These are phyloP conservation scores for Allomyces arbusculus DNA, from an alignment of 192 early-diverging fungal genomes.

Conservation along the genomic window DNA sequence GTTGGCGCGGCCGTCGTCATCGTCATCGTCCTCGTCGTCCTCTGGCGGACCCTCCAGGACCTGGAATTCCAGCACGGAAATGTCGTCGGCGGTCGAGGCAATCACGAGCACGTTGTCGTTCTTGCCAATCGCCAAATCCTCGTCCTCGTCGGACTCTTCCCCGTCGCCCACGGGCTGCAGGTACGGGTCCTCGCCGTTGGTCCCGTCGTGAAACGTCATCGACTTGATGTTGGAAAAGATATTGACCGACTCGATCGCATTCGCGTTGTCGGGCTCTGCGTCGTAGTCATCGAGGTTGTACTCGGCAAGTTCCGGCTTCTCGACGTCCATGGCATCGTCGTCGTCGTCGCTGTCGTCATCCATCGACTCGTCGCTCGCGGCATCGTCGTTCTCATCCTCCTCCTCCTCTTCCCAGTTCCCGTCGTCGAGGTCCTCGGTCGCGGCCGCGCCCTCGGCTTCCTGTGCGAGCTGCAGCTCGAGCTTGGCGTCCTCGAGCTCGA, in stretches of 20 bases:
- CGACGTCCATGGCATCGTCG: slow-evolving; percentile 2
- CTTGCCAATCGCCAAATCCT: slow-evolving; percentile 54
- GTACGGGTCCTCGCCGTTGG: slow-evolving; percentile 5
- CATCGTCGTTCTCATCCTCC: slow-evolving; percentile 3
- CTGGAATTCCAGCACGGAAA: slow-evolving; percentile 87
- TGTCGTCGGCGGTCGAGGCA: slow-evolving; percentile 90
- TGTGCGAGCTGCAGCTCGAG: slow-evolving; percentile 29
- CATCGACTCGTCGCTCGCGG: slow-evolving; percentile 7
- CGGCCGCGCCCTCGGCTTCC: slow-evolving; percentile 18
- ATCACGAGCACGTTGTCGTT: slow-evolving; percentile 77
- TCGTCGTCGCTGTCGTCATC: slow-evolving; percentile 8
- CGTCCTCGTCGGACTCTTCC: slow-evolving; percentile 33
- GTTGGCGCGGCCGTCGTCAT: slow-evolving; percentile 35
- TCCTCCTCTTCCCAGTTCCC: not conserved
- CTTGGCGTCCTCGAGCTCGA: slow-evolving; percentile 39
- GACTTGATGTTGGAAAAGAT: slow-evolving; percentile 4
- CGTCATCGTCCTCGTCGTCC: slow-evolving; percentile 26
- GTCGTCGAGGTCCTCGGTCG: not conserved
- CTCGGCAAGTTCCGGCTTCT: slow-evolving; percentile 43
- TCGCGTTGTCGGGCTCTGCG: slow-evolving; percentile 35
- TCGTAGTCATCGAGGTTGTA: slow-evolving; percentile 94
- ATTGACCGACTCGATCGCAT: slow-evolving; percentile 7
- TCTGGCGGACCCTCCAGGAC: slow-evolving; percentile 42
- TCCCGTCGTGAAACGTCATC: slow-evolving; percentile 3
- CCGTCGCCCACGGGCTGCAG: slow-evolving; percentile 2